Conservation (phyloP, 169 alveolate species). For the Plasmodium coatneyi region DNA sequence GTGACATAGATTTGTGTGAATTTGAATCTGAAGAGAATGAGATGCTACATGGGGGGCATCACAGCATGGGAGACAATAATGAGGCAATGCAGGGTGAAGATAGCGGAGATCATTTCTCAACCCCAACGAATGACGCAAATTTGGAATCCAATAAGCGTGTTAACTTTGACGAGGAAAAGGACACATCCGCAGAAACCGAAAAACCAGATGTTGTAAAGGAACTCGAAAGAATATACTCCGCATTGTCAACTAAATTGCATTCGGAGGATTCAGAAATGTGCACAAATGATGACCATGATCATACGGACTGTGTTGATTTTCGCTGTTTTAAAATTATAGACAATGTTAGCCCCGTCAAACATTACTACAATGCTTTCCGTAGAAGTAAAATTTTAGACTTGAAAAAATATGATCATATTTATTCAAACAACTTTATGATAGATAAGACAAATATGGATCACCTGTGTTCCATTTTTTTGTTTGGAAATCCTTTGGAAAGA, state of each 20-base stretch:
- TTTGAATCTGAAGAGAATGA: conserved; percentile 16
- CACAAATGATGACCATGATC: conserved; percentile 38
- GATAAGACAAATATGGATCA: conserved; percentile 70
- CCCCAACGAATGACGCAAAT: not conserved
- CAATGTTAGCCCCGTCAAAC: conserved; percentile 51
- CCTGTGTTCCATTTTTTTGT: conserved; percentile 56
- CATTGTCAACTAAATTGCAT: conserved; percentile 54
- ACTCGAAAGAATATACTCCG: conserved; percentile 45
- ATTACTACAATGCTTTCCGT: conserved; percentile 57
- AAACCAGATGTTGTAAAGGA: conserved; percentile 43
- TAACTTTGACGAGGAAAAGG: conserved; percentile 7
- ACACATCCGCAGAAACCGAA: conserved; percentile 30
- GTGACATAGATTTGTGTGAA: conserved; percentile 18
- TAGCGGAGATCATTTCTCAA: not conserved
- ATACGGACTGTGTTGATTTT: conserved; percentile 51
- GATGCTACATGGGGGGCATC: not conserved
- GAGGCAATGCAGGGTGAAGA: conserved; percentile 16
- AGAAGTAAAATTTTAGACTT: conserved; percentile 53
- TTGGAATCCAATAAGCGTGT: not conserved
- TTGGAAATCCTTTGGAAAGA: conserved; percentile 76
- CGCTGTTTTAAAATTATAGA: conserved; percentile 65
- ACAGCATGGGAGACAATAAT: not conserved
- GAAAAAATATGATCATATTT: conserved; percentile 63
- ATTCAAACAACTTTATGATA: conserved; percentile 52
- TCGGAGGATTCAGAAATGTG: conserved; percentile 43